Evolutionary conservation across 2,329 filamentous ascomycete genomes (phyloP).

Genomic region (Paracoccidioides brasiliensis): DNA sequence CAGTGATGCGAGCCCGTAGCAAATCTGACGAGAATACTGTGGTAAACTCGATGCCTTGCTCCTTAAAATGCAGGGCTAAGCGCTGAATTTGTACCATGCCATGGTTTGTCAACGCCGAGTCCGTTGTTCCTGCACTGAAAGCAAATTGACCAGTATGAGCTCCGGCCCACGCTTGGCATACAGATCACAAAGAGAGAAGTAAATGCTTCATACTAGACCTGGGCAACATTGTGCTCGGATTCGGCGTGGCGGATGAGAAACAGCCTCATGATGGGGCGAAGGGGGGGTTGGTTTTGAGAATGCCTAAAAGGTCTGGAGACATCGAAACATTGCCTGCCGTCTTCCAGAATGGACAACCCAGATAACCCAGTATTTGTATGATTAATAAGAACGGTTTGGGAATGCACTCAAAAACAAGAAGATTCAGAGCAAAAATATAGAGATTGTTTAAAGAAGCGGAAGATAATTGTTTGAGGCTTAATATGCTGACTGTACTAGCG

Average conservation of each 20-base stretch:
- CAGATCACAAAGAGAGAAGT: background rate
- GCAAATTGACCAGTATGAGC: background rate
- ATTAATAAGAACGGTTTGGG: too few species aligned
- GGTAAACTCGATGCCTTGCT: conserved; percentile 50
- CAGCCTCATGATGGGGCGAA: conserved; percentile 40
- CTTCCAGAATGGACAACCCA: too few species aligned
- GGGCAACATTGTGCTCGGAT: conserved; percentile 74
- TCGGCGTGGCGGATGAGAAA: conserved; percentile 77
- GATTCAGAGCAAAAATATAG: too few species aligned
- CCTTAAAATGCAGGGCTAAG: conserved; percentile 54
- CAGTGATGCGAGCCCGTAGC: conserved; percentile 49
- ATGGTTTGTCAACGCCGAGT: conserved; percentile 68
- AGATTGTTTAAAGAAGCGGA: too few species aligned
- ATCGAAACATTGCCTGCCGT: background rate
- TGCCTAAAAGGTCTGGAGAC: background rate
- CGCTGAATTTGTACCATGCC: conserved; percentile 65
- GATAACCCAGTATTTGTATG: too few species aligned
- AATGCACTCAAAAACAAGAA: too few species aligned
- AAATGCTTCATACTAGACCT: conserved; percentile 18
- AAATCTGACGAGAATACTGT: conserved; percentile 68
- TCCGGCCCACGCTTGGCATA: background rate
- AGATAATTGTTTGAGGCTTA: too few species aligned
- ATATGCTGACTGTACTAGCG: background rate
- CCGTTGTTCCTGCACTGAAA: conserved; percentile 58
- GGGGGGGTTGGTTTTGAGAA: background rate